Conservation (phyloP, 441 rosid species). For the Cnidoscolus chayamansa region DNA sequence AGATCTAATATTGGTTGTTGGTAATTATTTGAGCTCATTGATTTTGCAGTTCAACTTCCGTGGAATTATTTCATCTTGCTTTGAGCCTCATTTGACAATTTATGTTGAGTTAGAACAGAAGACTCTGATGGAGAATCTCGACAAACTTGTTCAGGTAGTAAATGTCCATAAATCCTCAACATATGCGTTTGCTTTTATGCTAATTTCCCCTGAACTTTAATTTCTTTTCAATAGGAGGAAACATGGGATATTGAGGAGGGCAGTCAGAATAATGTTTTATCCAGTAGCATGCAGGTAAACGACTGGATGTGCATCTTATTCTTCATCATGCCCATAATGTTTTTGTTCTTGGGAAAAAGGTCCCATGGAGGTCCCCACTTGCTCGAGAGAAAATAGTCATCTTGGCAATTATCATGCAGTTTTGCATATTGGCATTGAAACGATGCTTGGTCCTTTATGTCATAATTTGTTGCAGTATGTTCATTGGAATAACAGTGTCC, state of each 20-base stretch:
- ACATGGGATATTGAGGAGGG: constrained; percentile 99
- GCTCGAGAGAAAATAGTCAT: not conserved
- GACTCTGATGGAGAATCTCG: constrained; percentile 95
- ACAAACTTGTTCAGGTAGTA: constrained; percentile 92
- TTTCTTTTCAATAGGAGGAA: constrained; percentile 65
- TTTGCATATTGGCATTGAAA: not conserved
- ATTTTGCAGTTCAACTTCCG: constrained; percentile 92
- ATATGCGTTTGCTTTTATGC: constrained; percentile 25
- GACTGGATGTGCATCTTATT: constrained; percentile 11
- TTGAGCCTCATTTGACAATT: constrained; percentile 90
- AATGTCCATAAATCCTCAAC: constrained; percentile 15
- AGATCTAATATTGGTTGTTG: constrained; percentile 3
- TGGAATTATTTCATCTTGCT: constrained; percentile 96
- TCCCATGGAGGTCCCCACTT: not conserved
- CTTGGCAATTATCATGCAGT: not conserved
- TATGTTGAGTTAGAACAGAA: constrained; percentile 96
- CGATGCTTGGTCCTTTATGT: not conserved
- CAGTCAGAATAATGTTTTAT: constrained; percentile 88
- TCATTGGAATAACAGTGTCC: constrained; percentile 16
- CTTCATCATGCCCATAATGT: not conserved
- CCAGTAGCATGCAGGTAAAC: constrained; percentile 94
- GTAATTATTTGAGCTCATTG: constrained; percentile 19
- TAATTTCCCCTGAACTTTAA: constrained; percentile 22
- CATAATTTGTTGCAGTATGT: constrained; percentile 9
- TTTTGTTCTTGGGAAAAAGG: not conserved